These are phyloP conservation scores for Leishmania mexicana DNA, from an alignment of 208 protist species.

Conservation along the genomic window DNA sequence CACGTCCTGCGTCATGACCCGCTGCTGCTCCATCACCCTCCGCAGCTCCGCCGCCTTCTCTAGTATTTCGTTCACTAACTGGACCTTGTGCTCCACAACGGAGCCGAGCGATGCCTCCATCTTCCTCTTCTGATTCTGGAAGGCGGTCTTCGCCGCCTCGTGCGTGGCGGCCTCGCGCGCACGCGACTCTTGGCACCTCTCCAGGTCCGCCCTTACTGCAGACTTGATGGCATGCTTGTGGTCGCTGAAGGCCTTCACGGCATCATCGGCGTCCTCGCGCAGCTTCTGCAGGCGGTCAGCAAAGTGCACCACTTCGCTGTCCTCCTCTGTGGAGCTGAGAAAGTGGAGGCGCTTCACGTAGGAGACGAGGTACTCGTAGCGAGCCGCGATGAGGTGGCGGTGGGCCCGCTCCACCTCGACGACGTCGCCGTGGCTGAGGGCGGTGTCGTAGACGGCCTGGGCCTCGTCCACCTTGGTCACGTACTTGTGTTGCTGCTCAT, in stretches of 20 bases:
- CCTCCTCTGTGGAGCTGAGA: conserved; percentile 36
- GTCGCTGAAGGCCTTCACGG: conserved; percentile 48
- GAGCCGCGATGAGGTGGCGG: conserved; percentile 74
- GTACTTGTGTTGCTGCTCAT: conserved; percentile 40
- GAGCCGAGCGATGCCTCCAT: conserved; percentile 32
- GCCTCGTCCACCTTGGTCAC: conserved; percentile 48
- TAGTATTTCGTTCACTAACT: conserved; percentile 68
- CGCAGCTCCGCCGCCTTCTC: conserved; percentile 62
- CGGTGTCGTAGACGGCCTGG: conserved; percentile 47
- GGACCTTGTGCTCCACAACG: conserved; percentile 47
- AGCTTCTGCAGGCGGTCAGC: conserved; percentile 50
- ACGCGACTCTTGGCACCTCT: conserved; percentile 43
- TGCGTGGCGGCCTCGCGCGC: conserved; percentile 50
- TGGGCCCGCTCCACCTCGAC: conserved; percentile 76
- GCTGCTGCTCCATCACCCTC: conserved; percentile 64
- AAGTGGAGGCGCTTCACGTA: conserved; percentile 58
- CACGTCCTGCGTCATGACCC: conserved; percentile 44
- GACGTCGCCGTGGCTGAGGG: conserved; percentile 56
- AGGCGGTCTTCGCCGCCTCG: conserved; percentile 40
- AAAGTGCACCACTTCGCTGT: conserved; percentile 49
- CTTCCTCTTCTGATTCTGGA: conserved; percentile 34
- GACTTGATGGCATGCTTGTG: conserved; percentile 44
- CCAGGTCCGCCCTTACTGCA: conserved; percentile 52
- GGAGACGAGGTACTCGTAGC: conserved; percentile 71
- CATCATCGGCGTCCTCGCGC: conserved; percentile 57